These are phyloP conservation scores for Ceratocystis huliohia DNA, from an alignment of 2,329 filamentous ascomycete genomes.

Conservation along the genomic window DNA sequence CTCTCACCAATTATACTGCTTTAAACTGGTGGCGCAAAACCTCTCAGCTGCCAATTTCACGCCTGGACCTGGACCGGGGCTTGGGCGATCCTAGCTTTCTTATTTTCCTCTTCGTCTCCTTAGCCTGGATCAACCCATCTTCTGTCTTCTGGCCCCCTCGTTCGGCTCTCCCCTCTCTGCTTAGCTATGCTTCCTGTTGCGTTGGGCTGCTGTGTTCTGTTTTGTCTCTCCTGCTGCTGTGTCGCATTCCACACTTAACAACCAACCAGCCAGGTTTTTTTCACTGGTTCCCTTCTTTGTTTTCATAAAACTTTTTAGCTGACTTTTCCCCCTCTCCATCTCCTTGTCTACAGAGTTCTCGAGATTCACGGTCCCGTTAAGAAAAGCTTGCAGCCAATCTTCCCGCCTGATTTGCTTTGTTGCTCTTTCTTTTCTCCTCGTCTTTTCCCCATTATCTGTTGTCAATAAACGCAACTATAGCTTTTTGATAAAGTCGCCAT, in stretches of 20 bases:
- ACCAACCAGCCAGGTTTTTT: slow-evolving; percentile 7
- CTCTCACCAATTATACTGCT: background rate
- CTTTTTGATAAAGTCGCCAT: slow-evolving; percentile 26
- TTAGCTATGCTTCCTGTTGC: background rate
- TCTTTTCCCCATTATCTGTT: slow-evolving; percentile 13
- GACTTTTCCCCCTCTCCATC: slow-evolving; percentile 2
- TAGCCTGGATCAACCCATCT: background rate
- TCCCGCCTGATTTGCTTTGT: background rate
- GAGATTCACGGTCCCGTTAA: slow-evolving; percentile 13
- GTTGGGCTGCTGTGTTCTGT: background rate
- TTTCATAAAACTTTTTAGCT: background rate
- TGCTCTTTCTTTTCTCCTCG: slow-evolving; percentile 11
- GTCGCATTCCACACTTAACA: background rate
- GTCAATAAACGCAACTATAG: slow-evolving; percentile 21
- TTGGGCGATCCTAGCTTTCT: slow-evolving; percentile 5
- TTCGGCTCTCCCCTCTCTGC: background rate
- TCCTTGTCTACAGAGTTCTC: slow-evolving; percentile 13
- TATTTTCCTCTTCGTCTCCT: background rate
- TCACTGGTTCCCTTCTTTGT: background rate
- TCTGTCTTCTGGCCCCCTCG: background rate
- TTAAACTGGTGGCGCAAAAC: background rate
- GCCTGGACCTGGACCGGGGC: background rate
- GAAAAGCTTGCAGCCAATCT: slow-evolving; percentile 2
- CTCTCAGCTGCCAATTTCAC: slow-evolving; percentile 7
- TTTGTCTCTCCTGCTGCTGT: background rate